Evolutionary conservation across 108 stramenopile species (phyloP), one percentile per base, ranked within the genome.

Genomic region (Cyclotella atomus): DNA sequence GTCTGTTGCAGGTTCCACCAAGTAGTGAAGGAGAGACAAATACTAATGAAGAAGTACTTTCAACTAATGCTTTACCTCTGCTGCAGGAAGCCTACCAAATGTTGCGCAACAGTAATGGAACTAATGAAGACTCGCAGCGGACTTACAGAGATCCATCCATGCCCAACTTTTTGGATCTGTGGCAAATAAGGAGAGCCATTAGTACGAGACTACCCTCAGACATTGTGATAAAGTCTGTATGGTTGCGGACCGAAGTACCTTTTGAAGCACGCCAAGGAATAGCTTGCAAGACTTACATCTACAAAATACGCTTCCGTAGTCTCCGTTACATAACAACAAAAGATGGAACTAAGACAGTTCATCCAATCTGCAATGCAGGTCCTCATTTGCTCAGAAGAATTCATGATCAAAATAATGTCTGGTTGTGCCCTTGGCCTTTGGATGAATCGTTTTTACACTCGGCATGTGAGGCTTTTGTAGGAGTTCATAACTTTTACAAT

Each of bases 191-290:
- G 55, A 76, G 86, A 21, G 80, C 87, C 19, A 84, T 91, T 65
- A 88, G 88, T 60, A 89, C 88, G 25, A 84, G 92, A 61, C 64
- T 94, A n/a, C 88, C 89, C 7, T 53, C 57, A 21, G 89, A 94
- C 52, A 89, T 94, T 57, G 86, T 84, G 2, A 68, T 94, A 16
- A 63, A 83, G 20, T 33, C 70, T 15, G 43, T 74, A 28, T 65
- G 79, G 50, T 66, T 89, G 5, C 69, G 68, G 55, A 62, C 63
- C 49, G 59, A 79, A 17, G 7, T 15, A 35, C 62, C 73, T 21
- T 88, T 94, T 62, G 92, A 94, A 68, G 85, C 92, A 15, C 79
- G 92, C 6, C 50, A 85, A 53, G 70, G 78, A 62, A 86, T 82
- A 14, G 70, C 46, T 27, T 30, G 67, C 45, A 94, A 94, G 49